Conservation (phyloP, 2,329 filamentous ascomycete species). For the Pleurostoma richardsiae region DNA sequence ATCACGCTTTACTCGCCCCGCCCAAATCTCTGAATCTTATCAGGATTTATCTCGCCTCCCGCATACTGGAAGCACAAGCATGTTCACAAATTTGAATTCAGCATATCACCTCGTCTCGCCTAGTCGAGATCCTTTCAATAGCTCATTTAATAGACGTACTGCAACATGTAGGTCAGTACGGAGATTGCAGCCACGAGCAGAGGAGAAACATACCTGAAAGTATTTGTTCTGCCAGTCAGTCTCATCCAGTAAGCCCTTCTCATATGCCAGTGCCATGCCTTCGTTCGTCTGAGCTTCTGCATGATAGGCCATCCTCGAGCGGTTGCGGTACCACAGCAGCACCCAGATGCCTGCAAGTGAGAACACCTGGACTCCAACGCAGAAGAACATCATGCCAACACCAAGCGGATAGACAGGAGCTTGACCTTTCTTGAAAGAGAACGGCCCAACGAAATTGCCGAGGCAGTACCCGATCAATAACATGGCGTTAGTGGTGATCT, state of each 20-base stretch:
- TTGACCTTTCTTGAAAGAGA: slow-evolving; percentile 19
- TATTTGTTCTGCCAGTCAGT: slow-evolving; percentile 1
- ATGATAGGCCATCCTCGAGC: background rate
- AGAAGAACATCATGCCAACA: slow-evolving; percentile 18
- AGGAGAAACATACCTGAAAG: background rate
- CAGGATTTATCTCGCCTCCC: background rate
- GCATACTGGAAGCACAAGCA: background rate
- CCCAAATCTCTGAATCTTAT: background rate
- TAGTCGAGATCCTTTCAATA: background rate
- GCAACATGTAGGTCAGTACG: background rate
- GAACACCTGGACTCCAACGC: slow-evolving; percentile 1
- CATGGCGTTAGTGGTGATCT: slow-evolving; percentile 9
- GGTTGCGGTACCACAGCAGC: slow-evolving; percentile 1
- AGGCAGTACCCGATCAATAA: slow-evolving; percentile 5
- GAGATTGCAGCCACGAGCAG: no score
- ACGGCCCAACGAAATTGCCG: slow-evolving; percentile 18
- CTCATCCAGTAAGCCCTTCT: slow-evolving; percentile 1
- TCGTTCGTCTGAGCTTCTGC: background rate
- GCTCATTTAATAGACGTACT: background rate
- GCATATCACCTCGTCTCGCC: background rate
- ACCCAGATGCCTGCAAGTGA: background rate
- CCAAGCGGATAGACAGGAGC: slow-evolving; percentile 17
- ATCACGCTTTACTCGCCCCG: background rate
- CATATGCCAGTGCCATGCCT: background rate
- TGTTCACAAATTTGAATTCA: background rate